Evolutionary conservation across 1,284 basidiomycete species (phyloP).

Genomic region (Ceratobasidium sp.): DNA sequence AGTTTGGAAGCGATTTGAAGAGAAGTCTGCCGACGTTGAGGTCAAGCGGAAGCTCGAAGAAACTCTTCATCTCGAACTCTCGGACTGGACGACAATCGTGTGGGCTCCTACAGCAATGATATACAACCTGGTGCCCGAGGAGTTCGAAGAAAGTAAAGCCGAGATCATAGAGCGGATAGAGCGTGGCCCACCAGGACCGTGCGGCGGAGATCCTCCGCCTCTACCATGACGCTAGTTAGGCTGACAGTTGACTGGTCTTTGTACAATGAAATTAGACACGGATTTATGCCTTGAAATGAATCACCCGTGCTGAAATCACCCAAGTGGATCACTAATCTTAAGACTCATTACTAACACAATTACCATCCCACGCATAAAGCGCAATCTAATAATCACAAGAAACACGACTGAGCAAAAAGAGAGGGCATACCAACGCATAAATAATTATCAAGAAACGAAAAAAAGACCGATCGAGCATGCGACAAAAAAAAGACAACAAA

Average conservation of each 20-base stretch:
- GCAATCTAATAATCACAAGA: neutral
- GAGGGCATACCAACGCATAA: neutral
- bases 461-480: too few relatives aligned
- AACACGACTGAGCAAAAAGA: neutral
- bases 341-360: neutral
- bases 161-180: neutral
- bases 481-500: too few relatives aligned
- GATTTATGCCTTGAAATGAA: too few relatives aligned
- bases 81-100: neutral
- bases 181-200: neutral
- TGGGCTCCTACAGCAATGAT: neutral
- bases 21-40: neutral
- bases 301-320: too few relatives aligned
- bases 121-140: neutral
- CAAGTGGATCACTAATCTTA: too few relatives aligned
- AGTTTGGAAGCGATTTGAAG: neutral
- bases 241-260: too few relatives aligned
- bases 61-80: neutral
- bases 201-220: neutral
- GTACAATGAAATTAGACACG: too few relatives aligned
- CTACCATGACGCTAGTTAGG: too few relatives aligned
- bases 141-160: neutral
- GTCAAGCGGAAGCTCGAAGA: neutral
- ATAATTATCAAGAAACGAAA: conserved; percentile 3
- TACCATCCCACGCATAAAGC: neutral